Base-by-base conservation (phyloP, 2,329 filamentous ascomycete species). In the Periconia sp. region DNA sequence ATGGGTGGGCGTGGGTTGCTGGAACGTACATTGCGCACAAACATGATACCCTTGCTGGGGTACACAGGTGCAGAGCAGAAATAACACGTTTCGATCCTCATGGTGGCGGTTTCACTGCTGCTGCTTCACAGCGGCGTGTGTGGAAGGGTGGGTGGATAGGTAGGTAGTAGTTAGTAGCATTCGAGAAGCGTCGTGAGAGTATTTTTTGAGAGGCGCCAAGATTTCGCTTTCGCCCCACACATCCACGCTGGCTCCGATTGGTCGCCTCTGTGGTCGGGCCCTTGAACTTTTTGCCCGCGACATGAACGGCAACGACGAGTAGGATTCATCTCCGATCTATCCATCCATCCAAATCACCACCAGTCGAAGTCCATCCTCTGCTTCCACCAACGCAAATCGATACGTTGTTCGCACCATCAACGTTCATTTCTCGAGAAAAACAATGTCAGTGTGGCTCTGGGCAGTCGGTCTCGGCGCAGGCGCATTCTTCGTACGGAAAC, bases 61-160 rank as follows among this genome's bases (percentile, higher is more conserved):
- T 73, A 73, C 10, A 74, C 71, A 46, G 87, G 87, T 66, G 82
- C 81, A 59, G 84, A 87, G 74, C 87, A 90, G 75, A 89, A 88
- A 71, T 88, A 86, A 74, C 86, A 90, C 56, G 62, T 68, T 50
- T 72, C 72, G 49, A 74, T 73, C 59, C 71, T 72, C 70, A 73
- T 74, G 37, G 43, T 61, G 59, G 17, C 55, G 42, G 31, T 17
- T 37, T 27, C 41, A 33, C 40, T 40, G 17, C 49, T 54, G 47
- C 52, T 37, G 54, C 14, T 27, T 27, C 23, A 27, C 45, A 40
- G 43, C 27, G 49, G 52, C 45, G 23, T 19, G 45, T 19, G 50
- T 47, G 43, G 49, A 31, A 47, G 35, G 41, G 18, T 27, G 18
- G 52, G 48, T 20, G 43, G 42, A 41, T 37, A n/a, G 33, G 33